phyloP scores from a whole-genome alignment of 768 basidiomycete genomes.

The Lentinus tigrinus region DNA sequence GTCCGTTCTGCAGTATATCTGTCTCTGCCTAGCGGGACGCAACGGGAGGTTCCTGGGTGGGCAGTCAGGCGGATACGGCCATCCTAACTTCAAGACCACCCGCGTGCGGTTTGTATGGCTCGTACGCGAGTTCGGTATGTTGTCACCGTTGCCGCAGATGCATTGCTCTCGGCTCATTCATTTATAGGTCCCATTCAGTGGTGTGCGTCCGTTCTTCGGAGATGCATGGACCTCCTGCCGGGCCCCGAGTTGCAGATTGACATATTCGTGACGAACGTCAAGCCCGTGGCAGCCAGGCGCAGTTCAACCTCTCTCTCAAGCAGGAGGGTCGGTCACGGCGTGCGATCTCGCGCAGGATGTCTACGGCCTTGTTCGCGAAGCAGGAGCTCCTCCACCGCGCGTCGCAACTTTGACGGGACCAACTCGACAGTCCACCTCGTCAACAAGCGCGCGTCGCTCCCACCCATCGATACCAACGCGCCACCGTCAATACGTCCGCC shows the following conservation, averaged over 20 bases:
- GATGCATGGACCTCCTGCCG: constrained; percentile 57
- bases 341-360: constrained; percentile 37
- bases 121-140: constrained; percentile 69
- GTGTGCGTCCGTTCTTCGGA: constrained; percentile 66
- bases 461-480: constrained; percentile 5
- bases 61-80: constrained; percentile 42
- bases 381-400: constrained; percentile 10
- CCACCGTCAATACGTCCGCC: neutral
- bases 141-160: neutral
- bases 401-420: constrained; percentile 8
- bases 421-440: neutral
- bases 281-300: constrained; percentile 34
- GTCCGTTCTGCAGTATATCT: constrained; percentile 63
- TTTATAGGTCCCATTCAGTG: constrained; percentile 68
- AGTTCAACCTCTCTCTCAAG: constrained; percentile 50
- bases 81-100: constrained; percentile 39
- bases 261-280: constrained; percentile 70
- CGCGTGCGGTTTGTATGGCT: constrained; percentile 79
- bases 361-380: constrained; percentile 18
- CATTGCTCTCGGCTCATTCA: neutral
- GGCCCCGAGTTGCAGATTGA: constrained; percentile 54
- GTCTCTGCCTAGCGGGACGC: constrained; percentile 54
- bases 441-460: neutral
- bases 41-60: constrained; percentile 51
- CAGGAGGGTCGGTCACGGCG: constrained; percentile 64